phyloP scores from a whole-genome alignment of 163 green algal species.

The Botryococcus braunii region DNA sequence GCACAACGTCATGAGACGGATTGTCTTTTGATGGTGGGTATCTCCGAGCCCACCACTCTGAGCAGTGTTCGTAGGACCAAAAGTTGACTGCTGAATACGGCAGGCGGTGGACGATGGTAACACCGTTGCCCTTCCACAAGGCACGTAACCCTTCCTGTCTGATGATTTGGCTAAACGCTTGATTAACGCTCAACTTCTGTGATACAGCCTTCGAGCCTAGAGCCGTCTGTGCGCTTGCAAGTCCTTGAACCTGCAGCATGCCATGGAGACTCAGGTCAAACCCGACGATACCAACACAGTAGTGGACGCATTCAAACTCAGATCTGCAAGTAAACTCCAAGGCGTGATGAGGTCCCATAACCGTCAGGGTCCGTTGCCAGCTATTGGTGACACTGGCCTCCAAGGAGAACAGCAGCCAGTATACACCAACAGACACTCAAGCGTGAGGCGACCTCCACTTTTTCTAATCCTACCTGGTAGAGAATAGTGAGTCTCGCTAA shows the following conservation, averaged over 20 bases:
- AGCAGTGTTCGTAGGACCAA: conserved; percentile 51
- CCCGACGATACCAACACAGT: neutral
- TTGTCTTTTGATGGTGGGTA: conserved; percentile 17
- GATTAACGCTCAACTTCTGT: conserved; percentile 6
- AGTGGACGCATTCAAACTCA: neutral
- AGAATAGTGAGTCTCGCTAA: conserved; percentile 93
- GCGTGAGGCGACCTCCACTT: too few relatives aligned
- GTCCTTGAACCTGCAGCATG: neutral
- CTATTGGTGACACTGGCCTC: neutral
- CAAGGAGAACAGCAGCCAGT: neutral
- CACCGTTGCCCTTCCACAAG: conserved; percentile 79
- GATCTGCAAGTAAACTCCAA: neutral
- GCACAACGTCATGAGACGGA: conserved; percentile 33
- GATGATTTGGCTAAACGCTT: conserved; percentile 28
- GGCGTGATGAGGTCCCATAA: neutral
- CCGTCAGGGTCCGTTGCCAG: neutral
- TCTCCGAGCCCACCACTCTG: conserved; percentile 32
- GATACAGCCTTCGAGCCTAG: neutral
- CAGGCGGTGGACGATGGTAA: conserved; percentile 70
- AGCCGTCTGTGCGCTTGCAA: neutral
- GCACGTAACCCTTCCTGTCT: conserved; percentile 47
- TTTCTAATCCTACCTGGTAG: conserved; percentile 86
- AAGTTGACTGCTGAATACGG: conserved; percentile 81
- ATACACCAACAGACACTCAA: neutral
- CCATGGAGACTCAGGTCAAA: neutral